These are phyloP conservation scores for Peterozyma toletana DNA, from an alignment of 805 yeast genomes.

Conservation along the genomic window DNA sequence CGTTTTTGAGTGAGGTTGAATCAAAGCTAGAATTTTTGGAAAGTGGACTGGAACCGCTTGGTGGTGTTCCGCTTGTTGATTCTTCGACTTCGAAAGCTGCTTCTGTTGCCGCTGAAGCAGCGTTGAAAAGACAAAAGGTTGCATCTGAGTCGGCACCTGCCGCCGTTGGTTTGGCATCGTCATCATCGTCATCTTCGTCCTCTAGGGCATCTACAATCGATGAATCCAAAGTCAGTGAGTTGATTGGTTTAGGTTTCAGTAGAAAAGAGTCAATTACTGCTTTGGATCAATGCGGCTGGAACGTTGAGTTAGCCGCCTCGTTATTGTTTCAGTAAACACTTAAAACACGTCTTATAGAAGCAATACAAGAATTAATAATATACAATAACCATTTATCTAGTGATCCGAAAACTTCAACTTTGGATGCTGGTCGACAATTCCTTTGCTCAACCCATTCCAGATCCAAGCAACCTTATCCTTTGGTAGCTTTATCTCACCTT, in stretches of 20 bases:
- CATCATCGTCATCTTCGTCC: conserved; percentile 10
- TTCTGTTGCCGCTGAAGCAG: conserved; percentile 9
- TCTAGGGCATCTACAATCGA: conserved; percentile 12
- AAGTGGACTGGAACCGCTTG: background rate
- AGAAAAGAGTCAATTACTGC: conserved; percentile 60
- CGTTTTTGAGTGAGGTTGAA: conserved; percentile 68
- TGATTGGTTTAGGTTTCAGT: conserved; percentile 67
- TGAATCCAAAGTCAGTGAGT: conserved; percentile 27
- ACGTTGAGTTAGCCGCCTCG: conserved; percentile 83
- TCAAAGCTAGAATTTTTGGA: background rate
- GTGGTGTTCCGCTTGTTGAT: conserved; percentile 1
- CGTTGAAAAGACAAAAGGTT: conserved; percentile 7
- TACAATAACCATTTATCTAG: conserved; percentile 3
- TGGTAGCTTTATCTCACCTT: conserved; percentile 55
- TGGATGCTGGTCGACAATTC: conserved; percentile 53
- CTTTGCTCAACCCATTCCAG: conserved; percentile 57
- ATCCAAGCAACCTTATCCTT: conserved; percentile 50
- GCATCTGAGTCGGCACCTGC: conserved; percentile 7
- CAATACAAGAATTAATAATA: background rate
- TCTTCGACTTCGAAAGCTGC: background rate
- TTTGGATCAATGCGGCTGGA: conserved; percentile 59
- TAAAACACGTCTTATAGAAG: background rate
- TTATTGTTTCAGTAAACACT: conserved; percentile 37
- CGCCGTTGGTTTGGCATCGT: conserved; percentile 13
- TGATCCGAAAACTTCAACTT: conserved; percentile 23